Percentiles rank a stretch among this genome's conserved stretches.
These are phyloP conservation scores for Salvia hispanica DNA, from an alignment of 257 asterid species.

Conservation along the genomic window DNA sequence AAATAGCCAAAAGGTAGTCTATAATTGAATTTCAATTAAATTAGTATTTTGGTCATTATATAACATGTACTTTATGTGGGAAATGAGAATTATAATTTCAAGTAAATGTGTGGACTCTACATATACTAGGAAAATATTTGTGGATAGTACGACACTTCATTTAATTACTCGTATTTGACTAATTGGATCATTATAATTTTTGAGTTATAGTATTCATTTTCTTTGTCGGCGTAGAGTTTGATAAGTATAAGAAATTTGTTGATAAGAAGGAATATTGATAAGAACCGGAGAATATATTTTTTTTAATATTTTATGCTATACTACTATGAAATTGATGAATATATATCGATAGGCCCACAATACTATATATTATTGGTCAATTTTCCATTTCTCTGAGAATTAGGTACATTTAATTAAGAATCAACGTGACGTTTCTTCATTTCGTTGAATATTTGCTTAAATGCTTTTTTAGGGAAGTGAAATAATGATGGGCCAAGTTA, in stretches of 20 bases:
- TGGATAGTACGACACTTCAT: not conserved
- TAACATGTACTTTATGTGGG: no score
- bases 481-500: not conserved
- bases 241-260: conserved; percentile 22
- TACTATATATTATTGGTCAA: conserved; percentile 21
- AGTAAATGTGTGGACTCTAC: no score
- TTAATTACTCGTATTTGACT: not conserved
- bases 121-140: not conserved
- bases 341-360: conserved; percentile 26
- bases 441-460: not conserved
- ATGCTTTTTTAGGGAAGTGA: not conserved
- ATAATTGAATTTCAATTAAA: no score
- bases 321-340: not conserved
- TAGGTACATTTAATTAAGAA: not conserved
- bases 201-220: not conserved
- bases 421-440: not conserved
- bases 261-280: conserved; percentile 37
- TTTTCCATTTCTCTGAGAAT: conserved; percentile 20
- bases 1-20: no score
- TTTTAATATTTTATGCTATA: not conserved
- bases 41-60: no score
- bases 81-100: no score
- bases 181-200: not conserved
- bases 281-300: not conserved
- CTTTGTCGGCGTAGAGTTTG: conserved; percentile 2